Conservation (phyloP, 2,329 filamentous ascomycete species). For the Aspergillus hortae region DNA sequence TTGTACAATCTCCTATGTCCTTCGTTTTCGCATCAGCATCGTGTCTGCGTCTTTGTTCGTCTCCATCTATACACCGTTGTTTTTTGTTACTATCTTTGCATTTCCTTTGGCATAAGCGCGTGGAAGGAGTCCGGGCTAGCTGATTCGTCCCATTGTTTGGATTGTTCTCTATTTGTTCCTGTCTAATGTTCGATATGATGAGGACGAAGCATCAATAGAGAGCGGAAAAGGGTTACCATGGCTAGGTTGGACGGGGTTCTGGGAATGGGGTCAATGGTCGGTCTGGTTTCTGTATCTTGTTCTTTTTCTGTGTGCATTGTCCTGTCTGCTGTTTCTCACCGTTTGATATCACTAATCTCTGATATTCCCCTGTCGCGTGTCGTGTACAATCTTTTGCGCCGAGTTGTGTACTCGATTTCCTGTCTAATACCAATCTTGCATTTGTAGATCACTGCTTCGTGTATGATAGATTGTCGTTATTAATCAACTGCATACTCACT, state of each 20-base stretch:
- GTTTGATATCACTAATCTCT: background rate
- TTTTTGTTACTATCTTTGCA: slow-evolving; percentile 19
- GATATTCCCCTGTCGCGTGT: background rate
- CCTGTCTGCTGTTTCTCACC: slow-evolving; percentile 3
- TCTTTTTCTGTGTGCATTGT: slow-evolving; percentile 8
- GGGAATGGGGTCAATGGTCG: slow-evolving; percentile 13
- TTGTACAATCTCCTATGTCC: slow-evolving; percentile 16
- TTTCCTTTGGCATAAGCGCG: slow-evolving; percentile 19
- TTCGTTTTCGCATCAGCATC: slow-evolving; percentile 19
- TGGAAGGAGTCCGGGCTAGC: slow-evolving; percentile 24
- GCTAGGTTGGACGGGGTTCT: slow-evolving; percentile 19
- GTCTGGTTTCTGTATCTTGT: slow-evolving; percentile 8
- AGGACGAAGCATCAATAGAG: slow-evolving; percentile 22
- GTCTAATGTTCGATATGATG: slow-evolving; percentile 19
- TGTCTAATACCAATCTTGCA: background rate
- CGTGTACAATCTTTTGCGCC: background rate
- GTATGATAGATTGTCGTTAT: background rate
- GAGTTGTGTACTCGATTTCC: background rate
- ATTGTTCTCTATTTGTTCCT: slow-evolving; percentile 10
- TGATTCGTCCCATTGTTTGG: slow-evolving; percentile 16
- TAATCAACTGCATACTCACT: background rate
- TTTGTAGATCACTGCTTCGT: background rate
- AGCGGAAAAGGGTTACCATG: slow-evolving; percentile 21
- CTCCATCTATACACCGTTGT: slow-evolving; percentile 12
- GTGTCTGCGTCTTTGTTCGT: slow-evolving; percentile 10